Evolutionary conservation across 2,329 filamentous ascomycete species (phyloP).

Genomic region (Monosporascus sp.): DNA sequence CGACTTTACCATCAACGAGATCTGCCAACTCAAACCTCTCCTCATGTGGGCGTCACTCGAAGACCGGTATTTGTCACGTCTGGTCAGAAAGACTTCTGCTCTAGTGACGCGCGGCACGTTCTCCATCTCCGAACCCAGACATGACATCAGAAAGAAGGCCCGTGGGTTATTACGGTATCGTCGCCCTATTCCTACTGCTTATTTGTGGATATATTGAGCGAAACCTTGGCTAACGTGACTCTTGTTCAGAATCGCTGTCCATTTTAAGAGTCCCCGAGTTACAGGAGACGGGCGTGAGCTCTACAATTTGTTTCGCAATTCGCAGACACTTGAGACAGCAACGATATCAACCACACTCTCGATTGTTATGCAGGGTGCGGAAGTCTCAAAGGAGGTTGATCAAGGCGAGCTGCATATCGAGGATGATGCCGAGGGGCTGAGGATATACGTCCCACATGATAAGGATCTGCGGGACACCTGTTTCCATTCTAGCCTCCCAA

Average conservation of each 20-base stretch:
- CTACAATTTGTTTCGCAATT: constrained; percentile 16
- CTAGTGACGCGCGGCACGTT: constrained; percentile 8
- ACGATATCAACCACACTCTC: constrained; percentile 22
- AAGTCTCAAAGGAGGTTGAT: constrained; percentile 11
- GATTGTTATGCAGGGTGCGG: constrained; percentile 21
- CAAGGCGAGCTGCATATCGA: constrained; percentile 13
- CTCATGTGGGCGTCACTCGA: constrained; percentile 29
- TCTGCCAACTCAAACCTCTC: constrained; percentile 23
- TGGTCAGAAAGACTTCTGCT: constrained; percentile 28
- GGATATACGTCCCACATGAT: constrained; percentile 27
- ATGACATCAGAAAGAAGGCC: constrained; percentile 25
- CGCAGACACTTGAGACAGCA: constrained; percentile 24
- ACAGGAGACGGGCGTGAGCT: constrained; percentile 6
- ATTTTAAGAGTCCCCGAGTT: constrained; percentile 21
- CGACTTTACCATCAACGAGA: constrained; percentile 31
- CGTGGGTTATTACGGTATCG: constrained; percentile 28
- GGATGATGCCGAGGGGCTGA: not conserved
- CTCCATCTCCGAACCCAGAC: constrained; percentile 13
- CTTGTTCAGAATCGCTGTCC: constrained; percentile 20
- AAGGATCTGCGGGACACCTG: constrained; percentile 3
- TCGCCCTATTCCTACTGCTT: not conserved
- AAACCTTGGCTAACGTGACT: not conserved
- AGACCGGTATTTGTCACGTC: constrained; percentile 26
- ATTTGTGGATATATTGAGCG: not conserved
- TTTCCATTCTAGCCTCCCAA: constrained; percentile 1